Evolutionary conservation across 176 grass and related monocot genomes (phyloP), one percentile per base, ranked within the genome.

Genomic region (Puya raimondii): DNA sequence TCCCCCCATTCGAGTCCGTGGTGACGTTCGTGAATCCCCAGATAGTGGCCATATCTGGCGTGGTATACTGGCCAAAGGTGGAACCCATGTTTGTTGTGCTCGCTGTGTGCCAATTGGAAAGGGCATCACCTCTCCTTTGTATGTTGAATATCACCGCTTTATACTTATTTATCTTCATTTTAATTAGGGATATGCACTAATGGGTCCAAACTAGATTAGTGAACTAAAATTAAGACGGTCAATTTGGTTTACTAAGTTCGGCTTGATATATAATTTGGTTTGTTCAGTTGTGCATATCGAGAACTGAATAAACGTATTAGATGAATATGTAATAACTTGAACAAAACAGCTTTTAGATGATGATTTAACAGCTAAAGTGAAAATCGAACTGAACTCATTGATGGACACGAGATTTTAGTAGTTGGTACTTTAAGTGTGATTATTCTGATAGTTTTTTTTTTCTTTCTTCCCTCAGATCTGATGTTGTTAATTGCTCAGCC

Each of bases 1-100:
- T 76, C 71, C 93, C 68, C 65, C 66, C 68, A 65, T 89, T 86
- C 84, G 79, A 71, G 80, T 76, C 68, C 82, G 80, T 64, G 84
- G 79, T 58, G 56, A 33, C 14, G 65, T 75, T 15, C 81, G 66
- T 64, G 70, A 64, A 23, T 72, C 72, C 23, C 84, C 94, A 58
- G 80, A 75, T 75, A 68, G 76, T 59, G 84, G 80, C 47, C 79
- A 85, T 23, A 76, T 74, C 48, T 93, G 90, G 94, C 74, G 75
- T 78, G 94, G 94, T 49, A 80, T 82, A 74, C 87, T 99, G 4
- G 72, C 87, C 51, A 99, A 99, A 85, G 89, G 89, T 68, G 94
- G 89, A 48, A 80, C 82, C 70, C 87, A 80, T 72, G 89, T 99
- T 74, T 99, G 94, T 65, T 76, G 73, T 73, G 94, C 94, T 61